These are phyloP conservation scores for Pachysandra terminalis DNA, from an alignment of 164 flowering plant species.

Conservation along the genomic window DNA sequence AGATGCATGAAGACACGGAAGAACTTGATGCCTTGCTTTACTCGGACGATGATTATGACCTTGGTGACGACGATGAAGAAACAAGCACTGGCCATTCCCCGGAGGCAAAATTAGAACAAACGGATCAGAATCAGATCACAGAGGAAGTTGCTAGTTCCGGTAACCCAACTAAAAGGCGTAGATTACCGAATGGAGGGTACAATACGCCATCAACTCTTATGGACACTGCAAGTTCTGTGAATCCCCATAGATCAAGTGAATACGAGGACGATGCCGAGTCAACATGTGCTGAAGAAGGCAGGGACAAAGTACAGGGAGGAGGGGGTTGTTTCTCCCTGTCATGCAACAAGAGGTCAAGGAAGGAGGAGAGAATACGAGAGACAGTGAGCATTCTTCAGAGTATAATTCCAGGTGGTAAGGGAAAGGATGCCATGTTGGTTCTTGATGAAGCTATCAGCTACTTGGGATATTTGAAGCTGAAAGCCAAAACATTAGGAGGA, in stretches of 20 bases:
- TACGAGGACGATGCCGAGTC: constrained; percentile 55
- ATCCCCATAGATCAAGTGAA: constrained; percentile 13
- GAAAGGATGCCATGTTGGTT: constrained; percentile 51
- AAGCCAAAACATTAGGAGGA: constrained; percentile 47
- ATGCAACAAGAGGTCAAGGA: constrained; percentile 39
- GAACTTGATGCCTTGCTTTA: constrained; percentile 81
- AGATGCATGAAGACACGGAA: constrained; percentile 89
- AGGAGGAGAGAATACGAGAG: constrained; percentile 57
- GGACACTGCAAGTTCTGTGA: constrained; percentile 45
- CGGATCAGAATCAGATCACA: constrained; percentile 26
- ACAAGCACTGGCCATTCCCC: constrained; percentile 93
- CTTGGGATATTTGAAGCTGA: constrained; percentile 57
- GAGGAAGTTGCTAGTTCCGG: constrained; percentile 58
- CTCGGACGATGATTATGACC: constrained; percentile 59
- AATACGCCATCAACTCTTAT: constrained; percentile 23
- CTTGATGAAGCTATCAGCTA: constrained; percentile 78
- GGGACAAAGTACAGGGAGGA: constrained; percentile 4
- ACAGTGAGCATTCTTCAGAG: constrained; percentile 52
- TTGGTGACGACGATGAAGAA: constrained; percentile 64
- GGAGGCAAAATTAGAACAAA: constrained; percentile 29
- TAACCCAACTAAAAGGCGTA: constrained; percentile 39
- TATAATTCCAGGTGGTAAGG: constrained; percentile 67
- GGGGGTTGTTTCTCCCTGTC: constrained; percentile 15
- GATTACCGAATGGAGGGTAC: constrained; percentile 23
- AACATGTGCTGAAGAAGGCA: constrained; percentile 26